Conservation (phyloP, 2,329 filamentous ascomycete genomes). For the Talaromyces verruculosus region DNA sequence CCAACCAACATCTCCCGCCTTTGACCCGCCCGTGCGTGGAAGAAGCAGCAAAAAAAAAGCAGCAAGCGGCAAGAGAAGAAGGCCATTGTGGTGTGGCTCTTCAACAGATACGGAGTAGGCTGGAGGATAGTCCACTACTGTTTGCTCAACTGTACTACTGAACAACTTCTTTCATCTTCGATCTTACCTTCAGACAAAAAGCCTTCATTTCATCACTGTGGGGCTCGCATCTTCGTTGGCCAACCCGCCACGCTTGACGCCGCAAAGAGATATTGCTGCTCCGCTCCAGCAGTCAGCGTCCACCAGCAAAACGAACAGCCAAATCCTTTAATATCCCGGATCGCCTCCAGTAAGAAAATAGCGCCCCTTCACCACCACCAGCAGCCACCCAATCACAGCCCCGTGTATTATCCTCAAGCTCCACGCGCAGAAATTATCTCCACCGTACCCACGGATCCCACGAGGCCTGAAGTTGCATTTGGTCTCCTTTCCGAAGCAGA, state of each 20-base stretch:
- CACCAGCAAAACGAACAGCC: constrained; percentile 1
- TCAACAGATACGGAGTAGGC: background rate
- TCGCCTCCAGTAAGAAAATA: constrained; percentile 21
- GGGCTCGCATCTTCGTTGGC: constrained; percentile 18
- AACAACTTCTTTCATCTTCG: background rate
- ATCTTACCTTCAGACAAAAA: background rate
- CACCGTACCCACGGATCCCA: constrained; percentile 42
- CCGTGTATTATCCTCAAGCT: constrained; percentile 19
- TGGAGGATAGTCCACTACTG: background rate
- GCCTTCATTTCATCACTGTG: constrained; percentile 23
- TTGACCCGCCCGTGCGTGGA: constrained; percentile 1
- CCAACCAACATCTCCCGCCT: constrained; percentile 6
- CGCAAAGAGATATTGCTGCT: constrained; percentile 24
- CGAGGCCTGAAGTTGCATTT: constrained; percentile 32
- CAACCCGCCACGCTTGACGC: constrained; percentile 21
- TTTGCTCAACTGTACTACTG: background rate
- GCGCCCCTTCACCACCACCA: constrained; percentile 17
- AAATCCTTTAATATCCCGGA: constrained; percentile 20
- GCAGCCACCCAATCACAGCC: constrained; percentile 15
- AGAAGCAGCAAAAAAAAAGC: constrained; percentile 6
- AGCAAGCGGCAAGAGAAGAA: constrained; percentile 10
- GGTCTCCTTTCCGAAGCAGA: constrained; percentile 24
- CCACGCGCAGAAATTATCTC: constrained; percentile 30
- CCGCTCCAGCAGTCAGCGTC: constrained; percentile 16
- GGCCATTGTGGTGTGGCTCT: constrained; percentile 13